phyloP scores from a whole-genome alignment of 352 stramenopile species.

The Globisporangium nunn region DNA sequence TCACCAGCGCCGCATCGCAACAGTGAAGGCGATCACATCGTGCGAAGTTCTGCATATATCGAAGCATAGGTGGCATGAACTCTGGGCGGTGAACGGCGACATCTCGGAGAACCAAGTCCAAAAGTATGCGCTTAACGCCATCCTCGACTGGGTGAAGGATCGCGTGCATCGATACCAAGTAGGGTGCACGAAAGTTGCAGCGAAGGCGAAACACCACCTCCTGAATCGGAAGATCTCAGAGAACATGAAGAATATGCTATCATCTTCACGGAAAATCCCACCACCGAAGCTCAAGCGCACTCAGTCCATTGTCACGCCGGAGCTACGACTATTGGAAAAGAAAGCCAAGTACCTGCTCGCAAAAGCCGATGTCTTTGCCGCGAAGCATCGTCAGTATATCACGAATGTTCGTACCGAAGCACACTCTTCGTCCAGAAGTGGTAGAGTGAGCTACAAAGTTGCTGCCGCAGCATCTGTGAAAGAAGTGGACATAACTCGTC shows the following conservation, averaged over 20 bases:
- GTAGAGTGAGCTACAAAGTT: not conserved
- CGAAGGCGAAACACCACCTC: constrained; percentile 30
- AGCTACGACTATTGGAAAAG: constrained; percentile 44
- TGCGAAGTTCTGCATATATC: constrained; percentile 62
- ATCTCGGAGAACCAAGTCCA: constrained; percentile 37
- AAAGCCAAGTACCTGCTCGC: constrained; percentile 54
- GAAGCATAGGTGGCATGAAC: constrained; percentile 52
- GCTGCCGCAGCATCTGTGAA: not conserved
- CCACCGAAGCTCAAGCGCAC: not conserved
- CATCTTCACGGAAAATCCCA: not conserved
- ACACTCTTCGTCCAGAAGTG: not conserved
- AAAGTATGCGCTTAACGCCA: constrained; percentile 43
- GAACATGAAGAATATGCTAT: constrained; percentile 26
- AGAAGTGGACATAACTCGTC: not conserved
- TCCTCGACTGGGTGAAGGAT: constrained; percentile 48
- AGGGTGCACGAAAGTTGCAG: constrained; percentile 25
- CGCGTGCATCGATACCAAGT: constrained; percentile 37
- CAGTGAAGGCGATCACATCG: constrained; percentile 43
- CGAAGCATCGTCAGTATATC: constrained; percentile 19
- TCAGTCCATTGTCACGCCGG: constrained; percentile 23
- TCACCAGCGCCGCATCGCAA: constrained; percentile 46
- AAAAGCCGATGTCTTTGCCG: constrained; percentile 32
- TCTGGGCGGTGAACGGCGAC: constrained; percentile 35
- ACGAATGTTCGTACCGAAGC: not conserved
- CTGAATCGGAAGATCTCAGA: constrained; percentile 21